Evolutionary conservation across 2,329 filamentous ascomycete genomes (phyloP), one percentile per base, ranked within the genome.

Genomic region (Chlorencoelia australis): DNA sequence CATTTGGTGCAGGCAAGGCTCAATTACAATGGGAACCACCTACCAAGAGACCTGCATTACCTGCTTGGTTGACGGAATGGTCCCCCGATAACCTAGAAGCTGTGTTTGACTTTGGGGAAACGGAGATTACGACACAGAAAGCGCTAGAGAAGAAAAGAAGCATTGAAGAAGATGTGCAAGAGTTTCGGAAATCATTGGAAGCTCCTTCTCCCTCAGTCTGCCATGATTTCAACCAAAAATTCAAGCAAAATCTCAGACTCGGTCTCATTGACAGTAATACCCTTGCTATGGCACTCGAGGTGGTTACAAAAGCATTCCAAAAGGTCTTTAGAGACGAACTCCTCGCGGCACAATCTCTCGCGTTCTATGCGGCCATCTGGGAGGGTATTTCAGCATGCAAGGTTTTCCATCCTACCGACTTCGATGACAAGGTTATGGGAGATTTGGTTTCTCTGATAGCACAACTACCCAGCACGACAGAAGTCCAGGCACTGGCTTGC

Each of bases 11-110:
- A 11, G 53, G 52, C 30, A 49, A 39, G 29, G 48, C 43, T 6
- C 36, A 48, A 42, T 58, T 51, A 47, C 42, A 50, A 17, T 58
- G 54, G 50, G 39, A 57, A 34, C 39, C 55, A 22, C 56, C 56
- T 21, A 48, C 21, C 15, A 14, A 32, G 21, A 10, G 22, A 30
- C 13, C 24, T 7, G 11, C 22, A 17, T 27, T 53, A 25, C 47
- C 48, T 13, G 20, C 35, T 22, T 55, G 49, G 50, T 26, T 54
- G 19, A 33, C 30, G 5, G 39, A 44, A 34, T 50, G 41, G 44
- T 28, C 31, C 11, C 27, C 18, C n/a, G 18, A 24, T 27, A 14
- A 17, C 6, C 11, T 17, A 21, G 20, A 39, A 18, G 11, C 28
- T 20, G 4, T 15, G 13, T 14, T 11, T 7, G 3, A 4, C 5